Evolutionary conservation across 148 eudicot species (phyloP), one percentile per base, ranked within the genome.

Genomic region (Chenopodium berlandieri): DNA sequence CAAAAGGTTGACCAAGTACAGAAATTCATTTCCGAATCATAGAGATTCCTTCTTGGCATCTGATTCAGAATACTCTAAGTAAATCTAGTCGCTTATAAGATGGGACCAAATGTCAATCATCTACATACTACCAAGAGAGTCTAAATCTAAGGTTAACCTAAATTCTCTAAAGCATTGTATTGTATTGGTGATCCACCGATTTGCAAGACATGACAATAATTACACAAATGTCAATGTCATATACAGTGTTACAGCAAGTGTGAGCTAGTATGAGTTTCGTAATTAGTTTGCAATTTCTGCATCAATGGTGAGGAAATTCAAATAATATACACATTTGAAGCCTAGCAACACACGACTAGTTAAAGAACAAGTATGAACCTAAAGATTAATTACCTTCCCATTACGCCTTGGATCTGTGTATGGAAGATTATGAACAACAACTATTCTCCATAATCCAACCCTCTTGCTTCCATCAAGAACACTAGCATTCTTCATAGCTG

Each of bases 371-470:
- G 25, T 62, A 46, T 12, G 50, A 27, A 72, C 37, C 58, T 62
- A 58, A 12, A n/a, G 30, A 76, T 73, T 74, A 79, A 47, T 74
- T 85, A 97, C 98, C 98, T 97, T 97, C 71, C 99, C 98, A 84
- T 87, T 97, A 50, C 99, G 95, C 81, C 99, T 90, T 44, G 98
- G 88, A 87, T 97, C 99, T 66, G 89, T 74, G 82, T 97, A 97
- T 62, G 99, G 99, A 79, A 92, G 91, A 85, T 92, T 94, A 75
- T 32, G 93, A 72, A 94, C 94, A 85, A 94, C 87, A 82, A 93
- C 90, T 56, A 90, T 89, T 86, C 94, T 92, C 99, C 98, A 97
- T 83, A 91, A 74, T 19, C 97, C 99, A 81, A 90, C 81, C 85
- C 82, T 89, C 82, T 86, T 89, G 85, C 86, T 80, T 78, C 79